Conservation (phyloP, 805 yeast species). For the Priceomyces carsonii region DNA sequence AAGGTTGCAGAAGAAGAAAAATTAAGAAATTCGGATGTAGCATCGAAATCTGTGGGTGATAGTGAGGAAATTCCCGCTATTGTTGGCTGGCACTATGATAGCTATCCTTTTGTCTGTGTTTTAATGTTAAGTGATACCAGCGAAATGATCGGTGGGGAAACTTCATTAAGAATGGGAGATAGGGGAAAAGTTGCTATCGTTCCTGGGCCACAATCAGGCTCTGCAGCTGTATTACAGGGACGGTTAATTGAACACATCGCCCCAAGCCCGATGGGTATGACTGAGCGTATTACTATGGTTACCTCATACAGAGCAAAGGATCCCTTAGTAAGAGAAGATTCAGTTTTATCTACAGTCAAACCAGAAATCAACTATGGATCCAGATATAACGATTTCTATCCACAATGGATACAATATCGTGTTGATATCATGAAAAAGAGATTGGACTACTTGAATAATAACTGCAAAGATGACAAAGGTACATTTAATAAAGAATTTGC, state of each 20-base stretch:
- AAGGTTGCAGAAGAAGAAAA: conserved; percentile 31
- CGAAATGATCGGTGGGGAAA: conserved; percentile 63
- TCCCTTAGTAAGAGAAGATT: conserved; percentile 26
- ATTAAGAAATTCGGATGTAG: conserved; percentile 12
- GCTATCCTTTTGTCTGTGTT: conserved; percentile 67
- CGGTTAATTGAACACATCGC: conserved; percentile 43
- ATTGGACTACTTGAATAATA: conserved; percentile 20
- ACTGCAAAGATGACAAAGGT: conserved; percentile 12
- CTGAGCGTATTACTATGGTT: conserved; percentile 45
- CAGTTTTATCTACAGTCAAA: conserved; percentile 37
- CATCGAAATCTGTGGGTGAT: conserved; percentile 17
- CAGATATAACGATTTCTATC: conserved; percentile 34
- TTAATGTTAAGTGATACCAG: conserved; percentile 61
- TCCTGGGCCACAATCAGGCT: conserved; percentile 34
- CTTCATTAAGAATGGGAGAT: conserved; percentile 49
- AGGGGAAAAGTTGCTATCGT: conserved; percentile 21
- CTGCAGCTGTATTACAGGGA: conserved; percentile 41
- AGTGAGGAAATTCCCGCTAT: conserved; percentile 51
- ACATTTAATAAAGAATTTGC: conserved; percentile 26
- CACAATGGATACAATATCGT: conserved; percentile 37
- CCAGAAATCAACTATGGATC: conserved; percentile 40
- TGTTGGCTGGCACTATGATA: conserved; percentile 64
- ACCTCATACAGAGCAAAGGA: conserved; percentile 39
- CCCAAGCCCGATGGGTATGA: conserved; percentile 31
- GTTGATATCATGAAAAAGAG: conserved; percentile 25